A percentile compares a stretch with the other conserved stretches of the same genome.
Conservation (phyloP, 495 filamentous ascomycete species). For the Schizothecium vesticola region DNA sequence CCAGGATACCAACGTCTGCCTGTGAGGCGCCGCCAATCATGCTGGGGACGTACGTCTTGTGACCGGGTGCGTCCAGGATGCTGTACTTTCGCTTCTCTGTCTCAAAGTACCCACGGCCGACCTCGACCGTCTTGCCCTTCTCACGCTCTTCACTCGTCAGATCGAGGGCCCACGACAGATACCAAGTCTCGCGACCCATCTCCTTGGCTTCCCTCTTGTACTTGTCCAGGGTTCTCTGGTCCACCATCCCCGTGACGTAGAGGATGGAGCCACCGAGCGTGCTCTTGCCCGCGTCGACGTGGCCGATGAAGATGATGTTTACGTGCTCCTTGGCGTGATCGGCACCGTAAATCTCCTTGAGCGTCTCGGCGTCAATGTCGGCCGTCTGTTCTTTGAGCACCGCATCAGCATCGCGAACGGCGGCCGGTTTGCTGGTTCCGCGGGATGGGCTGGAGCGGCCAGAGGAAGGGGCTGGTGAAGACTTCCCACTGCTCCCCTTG, state of each 20-base stretch:
- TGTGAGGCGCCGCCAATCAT: constrained; percentile 96
- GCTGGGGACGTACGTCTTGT: constrained; percentile 92
- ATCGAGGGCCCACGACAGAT: constrained; percentile 95
- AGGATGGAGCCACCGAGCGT: constrained; percentile 90
- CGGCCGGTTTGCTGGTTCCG: constrained; percentile 44
- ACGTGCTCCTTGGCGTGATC: constrained; percentile 74
- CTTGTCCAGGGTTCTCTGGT: constrained; percentile 96
- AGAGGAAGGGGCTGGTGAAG: constrained; percentile 71
- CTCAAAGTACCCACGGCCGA: constrained; percentile 94
- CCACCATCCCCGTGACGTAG: constrained; percentile 95
- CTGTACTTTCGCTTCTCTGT: constrained; percentile 83
- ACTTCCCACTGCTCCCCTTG: constrained; percentile 61
- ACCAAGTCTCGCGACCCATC: constrained; percentile 94
- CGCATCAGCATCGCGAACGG: constrained; percentile 65
- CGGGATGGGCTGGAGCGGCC: constrained; percentile 68
- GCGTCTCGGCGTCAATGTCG: constrained; percentile 82
- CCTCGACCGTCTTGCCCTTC: constrained; percentile 98
- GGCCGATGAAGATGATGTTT: constrained; percentile 96
- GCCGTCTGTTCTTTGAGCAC: constrained; percentile 83
- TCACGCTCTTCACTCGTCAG: constrained; percentile 90
- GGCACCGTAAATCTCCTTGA: constrained; percentile 90
- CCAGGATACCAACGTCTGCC: constrained; percentile 90
- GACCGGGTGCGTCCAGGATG: constrained; percentile 92
- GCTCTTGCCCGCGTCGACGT: constrained; percentile 96
- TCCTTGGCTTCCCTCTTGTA: constrained; percentile 96